Evolutionary conservation across 176 grass and related monocot genomes (phyloP).

Genomic region (Zoysia pacifica): DNA sequence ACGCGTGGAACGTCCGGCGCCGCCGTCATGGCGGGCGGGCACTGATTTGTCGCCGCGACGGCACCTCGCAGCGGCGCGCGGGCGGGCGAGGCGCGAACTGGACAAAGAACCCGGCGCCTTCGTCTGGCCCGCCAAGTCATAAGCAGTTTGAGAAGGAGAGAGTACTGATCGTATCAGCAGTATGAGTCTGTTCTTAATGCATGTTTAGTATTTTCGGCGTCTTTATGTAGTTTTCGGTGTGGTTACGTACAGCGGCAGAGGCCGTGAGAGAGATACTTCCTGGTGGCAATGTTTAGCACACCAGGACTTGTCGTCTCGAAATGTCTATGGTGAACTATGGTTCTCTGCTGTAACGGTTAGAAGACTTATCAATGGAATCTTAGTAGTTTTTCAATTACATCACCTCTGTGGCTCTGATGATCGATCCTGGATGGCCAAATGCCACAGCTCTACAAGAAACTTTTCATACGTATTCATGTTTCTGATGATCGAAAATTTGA

Average conservation of each 20-base stretch:
- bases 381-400: no score
- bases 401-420: no score
- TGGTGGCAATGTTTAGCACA: not conserved
- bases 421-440: no score
- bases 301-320: not conserved
- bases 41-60: conserved; percentile 8
- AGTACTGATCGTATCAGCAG: not conserved
- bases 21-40: conserved; percentile 35
- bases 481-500: no score
- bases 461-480: no score
- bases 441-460: no score
- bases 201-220: not conserved
- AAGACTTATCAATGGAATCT: not conserved
- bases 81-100: not conserved
- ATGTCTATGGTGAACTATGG: not conserved
- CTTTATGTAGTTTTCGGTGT: not conserved
- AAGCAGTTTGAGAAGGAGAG: not conserved
- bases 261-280: not conserved
- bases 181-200: not conserved
- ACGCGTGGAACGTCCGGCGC: conserved; percentile 35
- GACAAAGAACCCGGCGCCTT: not conserved
- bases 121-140: not conserved
- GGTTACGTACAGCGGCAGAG: not conserved
- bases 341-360: conserved; percentile 4
- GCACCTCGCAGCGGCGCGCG: not conserved